Evolutionary conservation across 2,329 filamentous ascomycete genomes (phyloP), one percentile per base, ranked within the genome.

Genomic region (Aspergillus sojae): DNA sequence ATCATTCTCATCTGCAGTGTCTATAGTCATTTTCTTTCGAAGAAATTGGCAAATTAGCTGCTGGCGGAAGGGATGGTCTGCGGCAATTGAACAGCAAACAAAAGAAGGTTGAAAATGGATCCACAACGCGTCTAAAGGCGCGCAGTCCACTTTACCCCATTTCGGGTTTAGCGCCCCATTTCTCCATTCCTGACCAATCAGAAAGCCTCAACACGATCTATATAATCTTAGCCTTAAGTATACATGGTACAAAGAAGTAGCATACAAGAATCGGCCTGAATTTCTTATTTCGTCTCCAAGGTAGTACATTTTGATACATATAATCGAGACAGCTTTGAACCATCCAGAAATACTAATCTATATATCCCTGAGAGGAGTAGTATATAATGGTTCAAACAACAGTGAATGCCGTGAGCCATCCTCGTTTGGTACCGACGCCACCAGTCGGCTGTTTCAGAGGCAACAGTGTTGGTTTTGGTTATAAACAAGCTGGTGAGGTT

Each of bases 121-220:
- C 39, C 39, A 41, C 62, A 63, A 68, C 72, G 72, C 73, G 72
- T 68, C 62, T 30, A 56, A 36, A 55, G 55, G 67, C 72, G 73
- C 72, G 72, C 69, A 72, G 71, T 74, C 73, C 73, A 76, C 72
- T 76, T 76, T 74, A 62, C 57, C 63, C 71, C 67, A 32, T 12
- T 64, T 72, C 46, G 7, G 68, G 73, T 50, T 69, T 76, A 76
- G 74, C 55, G 67, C 30, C 1, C 10, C 11, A 23, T 28, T 10
- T 14, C 23, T 4, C 14, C 46, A 6, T 34, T 16, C 10, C 52
- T 16, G 32, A n/a, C 69, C 70, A 72, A 71, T 72, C 52, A 67
- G 12, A 58, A 46, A 46, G 12, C 6, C 4, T 32, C 11, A 32
- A 54, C 16, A 16, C 9, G 46, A 62, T 52, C 53, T 62, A 62